Base-by-base conservation (phyloP, 352 stramenopile genomes). In the Globisporangium splendens region DNA sequence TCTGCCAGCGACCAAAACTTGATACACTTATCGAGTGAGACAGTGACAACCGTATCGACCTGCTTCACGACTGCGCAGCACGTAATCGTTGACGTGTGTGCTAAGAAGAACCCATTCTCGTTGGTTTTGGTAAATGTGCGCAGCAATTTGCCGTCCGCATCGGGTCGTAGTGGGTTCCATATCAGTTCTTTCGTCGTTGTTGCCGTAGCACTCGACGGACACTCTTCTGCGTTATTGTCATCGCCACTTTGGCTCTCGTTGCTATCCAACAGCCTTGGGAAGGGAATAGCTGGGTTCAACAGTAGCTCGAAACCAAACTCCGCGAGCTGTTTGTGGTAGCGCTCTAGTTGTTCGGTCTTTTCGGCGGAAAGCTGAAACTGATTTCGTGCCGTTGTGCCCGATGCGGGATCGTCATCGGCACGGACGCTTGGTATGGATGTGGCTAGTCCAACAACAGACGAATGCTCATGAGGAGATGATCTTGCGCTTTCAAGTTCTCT, bases 281-380 rank as follows among this genome's bases (percentile, higher is more conserved):
- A 22, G 3, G 22, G 41, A 5, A 58, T 13, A 4, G 62, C 51
- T 13, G 79, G 79, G 43, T 79, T 73, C 3, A 89, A 68, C 2
- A 89, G 59, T 31, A 55, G 56, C 38, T 77, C 63, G 38, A 88
- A 89, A 51, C 82, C 69, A 28, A 88, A 87, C 20, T 46, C 50
- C 18, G 74, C 59, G 62, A 86, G 75, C n/a, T 66, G 61, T 48
- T 70, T 66, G 31, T 71, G 68, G 47, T 65, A 57, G 20, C 31
- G 53, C 22, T 57, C 47, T 24, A 73, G 44, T 24, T 50, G 41
- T 8, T 61, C 65, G 7, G 62, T 24, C 15, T 63, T 55, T 1
- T 53, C 35, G 1, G 51, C 17, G 1, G 54, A 50, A 5, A 58
- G 39, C 35, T 38, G 24, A 8, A 31, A 6, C 28, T 14, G 3